Evolutionary conservation across 2,329 filamentous ascomycete species (phyloP).

Genomic region (Botrytis paeoniae): DNA sequence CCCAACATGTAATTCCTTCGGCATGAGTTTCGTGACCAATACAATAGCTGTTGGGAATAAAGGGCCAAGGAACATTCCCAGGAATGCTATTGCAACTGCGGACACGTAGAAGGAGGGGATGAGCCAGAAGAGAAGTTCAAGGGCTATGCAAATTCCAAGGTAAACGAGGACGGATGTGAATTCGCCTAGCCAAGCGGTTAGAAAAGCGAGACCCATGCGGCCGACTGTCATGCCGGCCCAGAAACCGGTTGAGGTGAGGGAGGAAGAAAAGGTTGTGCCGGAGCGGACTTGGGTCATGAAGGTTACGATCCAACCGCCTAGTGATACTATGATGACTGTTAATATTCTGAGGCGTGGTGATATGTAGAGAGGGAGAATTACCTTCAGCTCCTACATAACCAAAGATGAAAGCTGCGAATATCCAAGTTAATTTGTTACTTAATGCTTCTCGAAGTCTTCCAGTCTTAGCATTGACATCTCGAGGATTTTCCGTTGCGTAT

Average conservation of each 20-base stretch:
- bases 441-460: conserved; percentile 37
- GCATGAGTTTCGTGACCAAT: conserved; percentile 70
- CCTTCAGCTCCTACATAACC: conserved; percentile 73
- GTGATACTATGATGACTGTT: conserved; percentile 48
- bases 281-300: conserved; percentile 83
- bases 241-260: conserved; percentile 76
- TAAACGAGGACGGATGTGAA: conserved; percentile 64
- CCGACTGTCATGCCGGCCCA: conserved; percentile 81
- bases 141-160: conserved; percentile 57
- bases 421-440: conserved; percentile 57
- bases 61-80: conserved; percentile 79
- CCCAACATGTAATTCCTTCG: conserved; percentile 68
- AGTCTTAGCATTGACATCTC: conserved; percentile 41
- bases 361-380: background rate
- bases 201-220: conserved; percentile 69
- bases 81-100: conserved; percentile 65
- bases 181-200: conserved; percentile 73
- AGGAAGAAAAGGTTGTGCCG: conserved; percentile 67
- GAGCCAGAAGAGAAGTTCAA: conserved; percentile 77
- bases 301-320: conserved; percentile 78
- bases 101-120: conserved; percentile 73
- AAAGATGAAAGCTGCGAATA: conserved; percentile 69
- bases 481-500: conserved; percentile 50
- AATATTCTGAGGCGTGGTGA: background rate
- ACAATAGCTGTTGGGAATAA: conserved; percentile 75